A percentile compares a stretch with the other conserved stretches of the same genome.
These are phyloP conservation scores for Elsinoe batatas DNA, from an alignment of 2,329 filamentous ascomycete genomes.

Conservation along the genomic window DNA sequence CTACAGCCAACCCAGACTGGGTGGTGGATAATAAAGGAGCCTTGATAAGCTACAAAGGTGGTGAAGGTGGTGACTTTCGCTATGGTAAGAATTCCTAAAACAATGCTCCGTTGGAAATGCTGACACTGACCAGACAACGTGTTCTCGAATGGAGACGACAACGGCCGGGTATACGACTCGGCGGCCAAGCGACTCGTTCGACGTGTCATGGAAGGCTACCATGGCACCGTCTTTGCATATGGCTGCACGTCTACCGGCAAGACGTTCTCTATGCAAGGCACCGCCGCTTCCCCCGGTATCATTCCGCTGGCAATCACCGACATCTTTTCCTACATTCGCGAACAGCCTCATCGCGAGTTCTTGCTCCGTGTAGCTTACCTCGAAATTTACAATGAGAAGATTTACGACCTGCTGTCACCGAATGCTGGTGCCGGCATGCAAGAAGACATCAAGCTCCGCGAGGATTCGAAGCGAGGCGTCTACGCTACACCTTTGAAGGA, in stretches of 20 bases:
- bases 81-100: conserved; percentile 55
- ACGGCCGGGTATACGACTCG: conserved; percentile 88
- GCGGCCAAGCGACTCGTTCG: conserved; percentile 88
- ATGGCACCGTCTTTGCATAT: conserved; percentile 96
- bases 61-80: conserved; percentile 82
- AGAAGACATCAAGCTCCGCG: conserved; percentile 93
- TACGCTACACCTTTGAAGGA: conserved; percentile 95
- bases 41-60: conserved; percentile 72
- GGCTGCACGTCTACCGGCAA: conserved; percentile 99
- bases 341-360: conserved; percentile 91
- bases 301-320: conserved; percentile 96
- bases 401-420: conserved; percentile 82
- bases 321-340: conserved; percentile 97
- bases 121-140: conserved; percentile 65
- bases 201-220: conserved; percentile 97
- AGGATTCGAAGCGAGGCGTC: conserved; percentile 91
- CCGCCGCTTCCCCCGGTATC: conserved; percentile 86
- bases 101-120: not conserved
- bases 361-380: conserved; percentile 92
- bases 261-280: conserved; percentile 99
- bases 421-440: conserved; percentile 48
- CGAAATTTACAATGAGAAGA: conserved; percentile 98
- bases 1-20: conserved; percentile 70
- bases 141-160: conserved; percentile 87
- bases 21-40: conserved; percentile 77